phyloP scores from a whole-genome alignment of 169 alveolate genomes.

The Cryptosporidium bovis region DNA sequence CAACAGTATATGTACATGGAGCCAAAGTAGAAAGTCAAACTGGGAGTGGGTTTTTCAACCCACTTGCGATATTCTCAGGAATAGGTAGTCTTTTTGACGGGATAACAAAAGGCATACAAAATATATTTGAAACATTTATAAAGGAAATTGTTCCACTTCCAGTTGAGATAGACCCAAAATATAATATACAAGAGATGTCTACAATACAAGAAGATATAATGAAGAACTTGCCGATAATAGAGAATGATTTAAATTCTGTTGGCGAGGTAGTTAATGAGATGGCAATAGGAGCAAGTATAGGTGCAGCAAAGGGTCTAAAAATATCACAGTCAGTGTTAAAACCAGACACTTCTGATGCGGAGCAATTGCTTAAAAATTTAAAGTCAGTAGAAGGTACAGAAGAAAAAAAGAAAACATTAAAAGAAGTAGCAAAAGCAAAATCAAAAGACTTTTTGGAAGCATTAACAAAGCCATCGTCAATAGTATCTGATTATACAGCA shows the following conservation, averaged over 20 bases:
- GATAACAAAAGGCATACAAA: constrained; percentile 34
- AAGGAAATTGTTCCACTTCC: constrained; percentile 45
- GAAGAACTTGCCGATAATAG: constrained; percentile 35
- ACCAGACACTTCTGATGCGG: constrained; percentile 54
- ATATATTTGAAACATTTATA: constrained; percentile 41
- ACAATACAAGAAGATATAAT: constrained; percentile 44
- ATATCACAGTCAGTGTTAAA: constrained; percentile 50
- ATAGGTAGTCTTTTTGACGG: constrained; percentile 44
- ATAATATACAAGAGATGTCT: constrained; percentile 35
- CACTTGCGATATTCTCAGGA: constrained; percentile 55
- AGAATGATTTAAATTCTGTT: constrained; percentile 46
- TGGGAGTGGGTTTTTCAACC: constrained; percentile 22
- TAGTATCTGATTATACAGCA: constrained; percentile 71
- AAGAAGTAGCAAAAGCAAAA: constrained; percentile 42
- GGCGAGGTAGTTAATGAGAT: constrained; percentile 57
- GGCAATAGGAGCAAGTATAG: constrained; percentile 73
- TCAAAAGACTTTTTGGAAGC: constrained; percentile 63
- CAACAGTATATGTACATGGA: constrained; percentile 31
- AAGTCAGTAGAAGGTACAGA: constrained; percentile 13
- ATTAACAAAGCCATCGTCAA: constrained; percentile 41
- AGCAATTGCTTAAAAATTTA: constrained; percentile 2
- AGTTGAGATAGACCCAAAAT: constrained; percentile 38
- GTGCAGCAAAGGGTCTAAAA: constrained; percentile 71
- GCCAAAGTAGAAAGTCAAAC: constrained; percentile 35
- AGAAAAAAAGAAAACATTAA: constrained; percentile 5